phyloP scores from a whole-genome alignment of 106 monocot species.

The Hemerocallis citrina region DNA sequence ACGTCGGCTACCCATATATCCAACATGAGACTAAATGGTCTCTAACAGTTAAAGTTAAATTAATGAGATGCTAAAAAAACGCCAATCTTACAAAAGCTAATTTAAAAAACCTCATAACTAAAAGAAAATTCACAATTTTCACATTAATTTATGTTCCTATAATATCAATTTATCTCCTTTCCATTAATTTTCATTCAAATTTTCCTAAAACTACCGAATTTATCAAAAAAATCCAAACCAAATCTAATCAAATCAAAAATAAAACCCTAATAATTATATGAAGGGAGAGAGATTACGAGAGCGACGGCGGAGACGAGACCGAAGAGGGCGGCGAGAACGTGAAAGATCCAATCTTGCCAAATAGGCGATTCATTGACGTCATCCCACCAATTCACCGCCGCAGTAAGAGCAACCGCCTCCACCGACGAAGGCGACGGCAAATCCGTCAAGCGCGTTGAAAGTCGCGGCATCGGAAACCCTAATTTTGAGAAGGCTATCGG shows the following conservation, averaged over 20 bases:
- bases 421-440: constrained; percentile 10
- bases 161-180: no score
- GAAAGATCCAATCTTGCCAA: constrained; percentile 65
- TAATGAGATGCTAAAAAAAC: no score
- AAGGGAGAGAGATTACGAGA: constrained; percentile 6
- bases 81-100: not conserved
- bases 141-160: no score
- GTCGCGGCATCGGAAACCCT: constrained; percentile 4
- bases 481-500: not conserved
- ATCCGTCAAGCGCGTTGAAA: no score
- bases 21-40: no score
- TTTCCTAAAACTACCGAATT: not conserved
- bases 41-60: no score
- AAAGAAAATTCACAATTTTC: no score
- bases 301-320: constrained; percentile 30
- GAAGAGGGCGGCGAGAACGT: constrained; percentile 33
- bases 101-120: not conserved
- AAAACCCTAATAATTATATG: not conserved
- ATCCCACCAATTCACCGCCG: constrained; percentile 42
- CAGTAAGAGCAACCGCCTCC: constrained; percentile 17
- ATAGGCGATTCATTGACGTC: constrained; percentile 36
- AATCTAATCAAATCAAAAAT: not conserved
- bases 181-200: not conserved
- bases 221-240: not conserved
- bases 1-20: no score